phyloP scores from a whole-genome alignment of 2,329 filamentous ascomycete genomes.

The Aspergillus aculeatinus region DNA sequence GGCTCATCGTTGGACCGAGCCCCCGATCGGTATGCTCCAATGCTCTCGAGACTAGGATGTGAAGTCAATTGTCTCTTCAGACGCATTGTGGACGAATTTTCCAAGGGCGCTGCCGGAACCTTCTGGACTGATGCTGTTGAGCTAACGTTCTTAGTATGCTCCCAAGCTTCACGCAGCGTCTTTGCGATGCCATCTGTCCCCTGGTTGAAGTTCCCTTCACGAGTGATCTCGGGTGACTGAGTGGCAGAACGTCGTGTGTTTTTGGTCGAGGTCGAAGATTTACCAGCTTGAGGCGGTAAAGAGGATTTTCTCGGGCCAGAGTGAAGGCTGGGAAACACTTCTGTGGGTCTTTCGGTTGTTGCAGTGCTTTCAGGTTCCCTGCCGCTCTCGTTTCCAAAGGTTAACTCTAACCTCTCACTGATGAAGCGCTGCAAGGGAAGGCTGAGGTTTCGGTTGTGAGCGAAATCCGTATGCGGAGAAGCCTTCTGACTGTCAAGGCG shows the following conservation, averaged over 20 bases:
- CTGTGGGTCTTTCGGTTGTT: slow-evolving; percentile 17
- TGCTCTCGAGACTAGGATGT: slow-evolving; percentile 34
- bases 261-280: slow-evolving; percentile 9
- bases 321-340: slow-evolving; percentile 26
- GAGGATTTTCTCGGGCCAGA: slow-evolving; percentile 1
- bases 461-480: slow-evolving; percentile 23
- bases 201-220: slow-evolving; percentile 18
- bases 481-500: slow-evolving; percentile 28
- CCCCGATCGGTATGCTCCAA: slow-evolving; percentile 30
- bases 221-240: slow-evolving; percentile 16
- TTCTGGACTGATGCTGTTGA: slow-evolving; percentile 20
- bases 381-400: slow-evolving; percentile 22
- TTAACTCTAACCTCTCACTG: slow-evolving; percentile 36
- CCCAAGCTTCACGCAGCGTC: slow-evolving; percentile 14
- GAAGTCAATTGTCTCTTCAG: slow-evolving; percentile 31
- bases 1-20: slow-evolving; percentile 22
- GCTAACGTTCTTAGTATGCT: slow-evolving; percentile 18
- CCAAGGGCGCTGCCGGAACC: slow-evolving; percentile 18
- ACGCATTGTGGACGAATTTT: slow-evolving; percentile 24
- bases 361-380: slow-evolving; percentile 13
- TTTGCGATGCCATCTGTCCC: slow-evolving; percentile 6
- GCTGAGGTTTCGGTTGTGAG: slow-evolving; percentile 36
- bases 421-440: slow-evolving; percentile 42
- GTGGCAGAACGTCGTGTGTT: slow-evolving; percentile 6
- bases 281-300: slow-evolving; percentile 17